Conservation (phyloP, 2,329 filamentous ascomycete genomes). For the Didymella keratinophila region DNA sequence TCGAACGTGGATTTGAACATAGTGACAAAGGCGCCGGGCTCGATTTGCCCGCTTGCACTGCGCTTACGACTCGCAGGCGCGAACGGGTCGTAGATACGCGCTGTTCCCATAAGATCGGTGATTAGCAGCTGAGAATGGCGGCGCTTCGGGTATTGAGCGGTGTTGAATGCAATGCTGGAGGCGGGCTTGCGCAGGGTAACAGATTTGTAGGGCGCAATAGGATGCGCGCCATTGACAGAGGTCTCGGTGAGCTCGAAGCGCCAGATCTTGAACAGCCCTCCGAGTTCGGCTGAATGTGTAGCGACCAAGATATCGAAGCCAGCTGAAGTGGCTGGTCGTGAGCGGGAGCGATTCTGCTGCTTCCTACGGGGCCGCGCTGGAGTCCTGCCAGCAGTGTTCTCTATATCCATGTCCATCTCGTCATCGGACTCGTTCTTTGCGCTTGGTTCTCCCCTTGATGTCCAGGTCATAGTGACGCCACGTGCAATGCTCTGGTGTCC, state of each 20-base stretch:
- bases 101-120: constrained; percentile 61
- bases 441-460: constrained; percentile 38
- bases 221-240: constrained; percentile 48
- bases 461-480: constrained; percentile 63
- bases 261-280: constrained; percentile 53
- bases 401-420: constrained; percentile 49
- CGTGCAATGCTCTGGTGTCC: constrained; percentile 61
- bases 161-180: constrained; percentile 62
- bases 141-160: constrained; percentile 59
- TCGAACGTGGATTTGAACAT: constrained; percentile 48
- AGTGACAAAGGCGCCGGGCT: constrained; percentile 42
- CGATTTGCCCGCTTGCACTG: constrained; percentile 25
- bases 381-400: constrained; percentile 31
- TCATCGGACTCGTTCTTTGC: constrained; percentile 32
- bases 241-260: constrained; percentile 50
- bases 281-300: constrained; percentile 51
- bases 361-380: constrained; percentile 30
- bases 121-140: constrained; percentile 65
- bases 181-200: constrained; percentile 60
- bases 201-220: constrained; percentile 55
- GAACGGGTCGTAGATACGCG: constrained; percentile 66
- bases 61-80: constrained; percentile 42
- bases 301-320: constrained; percentile 54
- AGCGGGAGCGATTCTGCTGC: constrained; percentile 34
- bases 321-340: constrained; percentile 29